phyloP scores from a whole-genome alignment of 495 filamentous ascomycete genomes.

The Ascodesmis nigricans region DNA sequence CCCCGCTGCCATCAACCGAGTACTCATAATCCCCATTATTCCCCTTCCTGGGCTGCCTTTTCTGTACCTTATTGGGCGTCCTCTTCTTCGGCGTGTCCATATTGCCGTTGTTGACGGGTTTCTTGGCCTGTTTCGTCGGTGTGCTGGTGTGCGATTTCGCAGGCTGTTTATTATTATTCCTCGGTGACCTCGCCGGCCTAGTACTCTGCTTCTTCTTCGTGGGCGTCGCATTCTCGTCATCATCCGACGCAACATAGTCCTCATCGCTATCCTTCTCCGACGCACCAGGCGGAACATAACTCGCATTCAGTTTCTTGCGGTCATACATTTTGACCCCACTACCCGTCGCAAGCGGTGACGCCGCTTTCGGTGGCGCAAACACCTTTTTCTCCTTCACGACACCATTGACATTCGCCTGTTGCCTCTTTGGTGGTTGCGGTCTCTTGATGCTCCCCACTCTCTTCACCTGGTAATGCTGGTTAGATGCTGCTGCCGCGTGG shows the following conservation, averaged over 20 bases:
- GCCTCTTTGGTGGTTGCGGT: no score
- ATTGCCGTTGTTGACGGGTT: no score
- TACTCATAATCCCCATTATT: constrained; percentile 11
- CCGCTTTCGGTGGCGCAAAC: background rate
- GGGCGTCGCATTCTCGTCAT: background rate
- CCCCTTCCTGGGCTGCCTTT: constrained; percentile 3
- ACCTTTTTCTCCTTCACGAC: background rate
- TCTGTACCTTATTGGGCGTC: constrained; percentile 1
- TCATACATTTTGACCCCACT: no score
- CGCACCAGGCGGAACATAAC: no score
- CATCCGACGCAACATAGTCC: background rate
- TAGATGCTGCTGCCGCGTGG: background rate
- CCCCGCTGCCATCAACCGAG: constrained; percentile 3
- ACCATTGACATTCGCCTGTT: background rate
- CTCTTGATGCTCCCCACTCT: background rate
- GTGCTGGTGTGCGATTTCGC: no score
- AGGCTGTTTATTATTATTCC: constrained; percentile 4
- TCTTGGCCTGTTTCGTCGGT: no score
- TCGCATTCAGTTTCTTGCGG: no score
- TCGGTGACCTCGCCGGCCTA: background rate
- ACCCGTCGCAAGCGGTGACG: background rate
- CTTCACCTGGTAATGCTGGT: constrained; percentile 2
- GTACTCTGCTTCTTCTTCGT: background rate
- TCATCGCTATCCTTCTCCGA: background rate
- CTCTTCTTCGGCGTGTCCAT: no score